These are phyloP conservation scores for Auricularia sp. DNA, from an alignment of 768 basidiomycete species.

Conservation along the genomic window DNA sequence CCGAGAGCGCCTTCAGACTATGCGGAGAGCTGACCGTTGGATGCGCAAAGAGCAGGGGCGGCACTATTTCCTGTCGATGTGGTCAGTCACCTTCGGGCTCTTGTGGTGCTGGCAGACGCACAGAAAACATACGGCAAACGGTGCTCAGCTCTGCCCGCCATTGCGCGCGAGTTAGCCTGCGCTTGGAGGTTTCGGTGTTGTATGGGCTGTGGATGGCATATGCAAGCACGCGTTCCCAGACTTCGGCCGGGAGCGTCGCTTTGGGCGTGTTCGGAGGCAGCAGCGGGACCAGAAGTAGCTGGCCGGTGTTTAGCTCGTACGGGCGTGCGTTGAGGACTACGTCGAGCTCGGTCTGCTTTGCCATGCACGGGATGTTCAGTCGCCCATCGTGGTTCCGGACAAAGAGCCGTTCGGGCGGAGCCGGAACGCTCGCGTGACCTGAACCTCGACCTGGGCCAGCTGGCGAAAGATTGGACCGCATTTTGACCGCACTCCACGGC, in stretches of 20 bases:
- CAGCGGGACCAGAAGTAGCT: slow-evolving; percentile 56
- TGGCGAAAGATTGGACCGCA: no score
- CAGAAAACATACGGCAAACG: slow-evolving; percentile 4
- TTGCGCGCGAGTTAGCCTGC: slow-evolving; percentile 9
- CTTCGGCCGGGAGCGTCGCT: slow-evolving; percentile 53
- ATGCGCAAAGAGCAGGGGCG: slow-evolving; percentile 57
- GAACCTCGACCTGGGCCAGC: background rate
- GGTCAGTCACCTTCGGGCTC: background rate
- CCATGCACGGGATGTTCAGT: background rate
- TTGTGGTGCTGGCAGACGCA: background rate
- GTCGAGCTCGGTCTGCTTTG: background rate
- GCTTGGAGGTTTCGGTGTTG: slow-evolving; percentile 5
- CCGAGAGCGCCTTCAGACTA: slow-evolving; percentile 46
- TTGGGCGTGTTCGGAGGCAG: slow-evolving; percentile 43
- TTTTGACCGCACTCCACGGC: no score
- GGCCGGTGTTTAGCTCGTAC: slow-evolving; percentile 47
- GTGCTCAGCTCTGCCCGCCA: slow-evolving; percentile 2
- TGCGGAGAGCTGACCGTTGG: slow-evolving; percentile 34
- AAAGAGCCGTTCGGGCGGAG: background rate
- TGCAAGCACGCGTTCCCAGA: slow-evolving; percentile 58
- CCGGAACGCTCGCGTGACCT: background rate
- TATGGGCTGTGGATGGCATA: slow-evolving; percentile 16
- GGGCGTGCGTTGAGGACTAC: slow-evolving; percentile 34
- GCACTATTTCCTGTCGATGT: slow-evolving; percentile 43
- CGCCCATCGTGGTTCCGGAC: background rate